Conservation (phyloP, 768 basidiomycete genomes). For the Termitomyces sp. region DNA sequence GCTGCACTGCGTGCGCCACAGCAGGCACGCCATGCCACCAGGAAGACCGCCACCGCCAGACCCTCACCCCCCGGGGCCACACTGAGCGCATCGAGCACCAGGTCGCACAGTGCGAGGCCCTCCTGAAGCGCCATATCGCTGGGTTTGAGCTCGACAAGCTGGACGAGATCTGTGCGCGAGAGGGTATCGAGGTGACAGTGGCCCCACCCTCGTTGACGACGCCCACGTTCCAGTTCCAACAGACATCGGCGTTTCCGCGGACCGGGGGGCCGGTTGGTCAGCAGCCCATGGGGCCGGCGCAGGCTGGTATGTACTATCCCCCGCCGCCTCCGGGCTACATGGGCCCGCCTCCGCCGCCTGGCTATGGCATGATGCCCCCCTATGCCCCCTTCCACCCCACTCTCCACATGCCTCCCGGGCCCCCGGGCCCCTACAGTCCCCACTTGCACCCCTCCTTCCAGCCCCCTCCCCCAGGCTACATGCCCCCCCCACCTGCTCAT, state of each 20-base stretch:
- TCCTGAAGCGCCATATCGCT: slow-evolving; percentile 70
- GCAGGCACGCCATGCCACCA: slow-evolving; percentile 81
- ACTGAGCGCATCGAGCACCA: slow-evolving; percentile 80
- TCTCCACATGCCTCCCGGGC: slow-evolving; percentile 32
- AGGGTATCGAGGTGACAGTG: slow-evolving; percentile 55
- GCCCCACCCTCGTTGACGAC: slow-evolving; percentile 21
- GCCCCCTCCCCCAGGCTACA: slow-evolving; percentile 31
- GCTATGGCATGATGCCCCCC: slow-evolving; percentile 34
- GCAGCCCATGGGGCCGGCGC: slow-evolving; percentile 32
- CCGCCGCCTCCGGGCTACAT: slow-evolving; percentile 29
- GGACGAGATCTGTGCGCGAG: slow-evolving; percentile 60
- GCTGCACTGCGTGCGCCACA: slow-evolving; percentile 81
- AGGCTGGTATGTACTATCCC: slow-evolving; percentile 35
- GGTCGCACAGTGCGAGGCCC: slow-evolving; percentile 72
- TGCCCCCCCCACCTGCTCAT: slow-evolving; percentile 27
- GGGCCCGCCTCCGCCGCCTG: slow-evolving; percentile 35
- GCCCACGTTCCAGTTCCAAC: slow-evolving; percentile 29
- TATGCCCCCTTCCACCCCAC: slow-evolving; percentile 32
- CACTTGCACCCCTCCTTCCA: slow-evolving; percentile 62
- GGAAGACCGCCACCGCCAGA: slow-evolving; percentile 86
- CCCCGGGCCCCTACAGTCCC: slow-evolving; percentile 47
- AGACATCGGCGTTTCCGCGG: slow-evolving; percentile 20
- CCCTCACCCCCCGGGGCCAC: slow-evolving; percentile 79
- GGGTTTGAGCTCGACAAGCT: slow-evolving; percentile 64
- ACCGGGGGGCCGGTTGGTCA: slow-evolving; percentile 29